Conservation (phyloP, 2,329 filamentous ascomycete genomes). For the Colletotrichum lindemuthianum region DNA sequence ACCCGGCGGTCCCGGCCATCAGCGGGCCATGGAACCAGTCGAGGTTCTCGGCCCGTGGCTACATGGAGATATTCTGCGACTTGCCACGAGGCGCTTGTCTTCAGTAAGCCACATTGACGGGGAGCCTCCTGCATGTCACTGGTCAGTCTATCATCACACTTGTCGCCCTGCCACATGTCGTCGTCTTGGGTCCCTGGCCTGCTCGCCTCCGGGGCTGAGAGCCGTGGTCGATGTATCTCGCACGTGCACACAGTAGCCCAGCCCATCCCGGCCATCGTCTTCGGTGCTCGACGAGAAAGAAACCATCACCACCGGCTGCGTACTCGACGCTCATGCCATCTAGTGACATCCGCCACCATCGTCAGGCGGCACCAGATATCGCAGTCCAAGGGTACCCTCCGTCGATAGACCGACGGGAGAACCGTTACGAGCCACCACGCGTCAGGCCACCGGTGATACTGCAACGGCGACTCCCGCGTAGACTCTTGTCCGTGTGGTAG, state of each 20-base stretch:
- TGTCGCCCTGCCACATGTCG: constrained; percentile 14
- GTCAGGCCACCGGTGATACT: constrained; percentile 5
- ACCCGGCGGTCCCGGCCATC: not conserved
- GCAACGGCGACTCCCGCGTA: constrained; percentile 11
- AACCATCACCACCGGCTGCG: too few species aligned
- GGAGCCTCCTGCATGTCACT: constrained; percentile 28
- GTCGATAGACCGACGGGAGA: too few species aligned
- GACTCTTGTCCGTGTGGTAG: not conserved
- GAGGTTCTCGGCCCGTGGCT: constrained; percentile 19
- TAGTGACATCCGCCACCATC: constrained; percentile 2
- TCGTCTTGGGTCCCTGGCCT: constrained; percentile 13
- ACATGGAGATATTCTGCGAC: not conserved
- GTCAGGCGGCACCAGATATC: constrained; percentile 5
- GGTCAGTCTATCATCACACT: constrained; percentile 29
- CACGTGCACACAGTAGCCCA: too few species aligned
- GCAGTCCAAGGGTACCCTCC: not conserved
- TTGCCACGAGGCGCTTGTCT: too few species aligned
- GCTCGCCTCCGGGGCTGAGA: constrained; percentile 5
- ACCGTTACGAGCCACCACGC: not conserved
- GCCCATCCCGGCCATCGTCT: too few species aligned
- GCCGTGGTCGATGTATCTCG: not conserved
- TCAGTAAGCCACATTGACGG: constrained; percentile 14
- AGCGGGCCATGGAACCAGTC: constrained; percentile 18
- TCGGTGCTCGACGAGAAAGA: too few species aligned
- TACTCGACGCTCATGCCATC: too few species aligned